A percentile compares a stretch with the other conserved stretches of the same genome.
These are phyloP conservation scores for Eucalyptus rudis DNA, from an alignment of 345 rosid genomes.

Conservation along the genomic window DNA sequence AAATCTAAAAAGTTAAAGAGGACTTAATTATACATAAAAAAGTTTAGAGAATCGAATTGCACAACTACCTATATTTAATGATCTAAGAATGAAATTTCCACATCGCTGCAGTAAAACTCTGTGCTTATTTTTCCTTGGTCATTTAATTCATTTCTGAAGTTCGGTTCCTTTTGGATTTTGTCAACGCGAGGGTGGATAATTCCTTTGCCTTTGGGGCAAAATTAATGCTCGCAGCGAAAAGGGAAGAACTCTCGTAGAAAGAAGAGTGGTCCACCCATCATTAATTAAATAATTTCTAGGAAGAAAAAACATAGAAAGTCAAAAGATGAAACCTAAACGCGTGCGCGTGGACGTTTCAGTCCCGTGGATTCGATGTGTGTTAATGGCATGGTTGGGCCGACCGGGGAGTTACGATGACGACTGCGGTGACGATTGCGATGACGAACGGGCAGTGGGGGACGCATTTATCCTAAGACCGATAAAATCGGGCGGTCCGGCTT, in stretches of 20 bases:
- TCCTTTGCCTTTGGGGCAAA: background rate
- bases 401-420: background rate
- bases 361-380: background rate
- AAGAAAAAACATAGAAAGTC: background rate
- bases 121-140: background rate
- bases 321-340: background rate
- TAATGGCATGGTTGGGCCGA: background rate
- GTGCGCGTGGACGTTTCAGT: background rate
- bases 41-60: background rate
- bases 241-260: too few species aligned
- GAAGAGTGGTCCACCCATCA: background rate
- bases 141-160: background rate
- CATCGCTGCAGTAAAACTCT: background rate
- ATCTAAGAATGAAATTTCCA: background rate
- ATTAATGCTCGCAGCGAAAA: background rate
- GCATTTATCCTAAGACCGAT: background rate
- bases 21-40: background rate
- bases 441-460: background rate
- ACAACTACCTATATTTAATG: accelerated
- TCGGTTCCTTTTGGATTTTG: background rate
- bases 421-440: background rate
- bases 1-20: background rate
- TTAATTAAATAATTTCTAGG: background rate
- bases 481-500: background rate
- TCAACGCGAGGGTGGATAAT: background rate